A percentile compares a stretch with the other conserved stretches of the same genome.
Conservation (phyloP, 805 yeast genomes). For the Henningerozyma blattae region DNA sequence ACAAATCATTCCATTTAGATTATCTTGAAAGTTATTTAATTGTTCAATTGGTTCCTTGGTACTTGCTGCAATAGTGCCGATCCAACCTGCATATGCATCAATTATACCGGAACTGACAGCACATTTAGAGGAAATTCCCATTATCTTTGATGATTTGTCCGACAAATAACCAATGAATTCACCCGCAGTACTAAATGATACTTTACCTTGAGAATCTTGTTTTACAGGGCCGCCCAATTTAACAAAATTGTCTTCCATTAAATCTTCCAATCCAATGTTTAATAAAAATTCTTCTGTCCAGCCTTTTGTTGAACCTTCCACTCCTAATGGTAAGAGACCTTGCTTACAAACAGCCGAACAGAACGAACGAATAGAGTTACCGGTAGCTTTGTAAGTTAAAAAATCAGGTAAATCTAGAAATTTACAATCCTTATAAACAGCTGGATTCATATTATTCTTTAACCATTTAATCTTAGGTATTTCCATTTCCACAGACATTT, state of each 20-base stretch:
- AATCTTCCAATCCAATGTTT: conserved; percentile 60
- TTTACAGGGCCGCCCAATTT: conserved; percentile 74
- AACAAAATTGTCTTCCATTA: conserved; percentile 62
- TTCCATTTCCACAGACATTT: conserved; percentile 98
- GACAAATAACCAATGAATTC: conserved; percentile 71
- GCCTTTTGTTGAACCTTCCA: conserved; percentile 74
- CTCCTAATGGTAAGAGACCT: conserved; percentile 87
- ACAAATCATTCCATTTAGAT: conserved; percentile 33
- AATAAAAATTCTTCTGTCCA: conserved; percentile 78
- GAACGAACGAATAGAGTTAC: conserved; percentile 73
- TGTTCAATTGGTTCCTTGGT: conserved; percentile 30
- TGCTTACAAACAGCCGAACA: conserved; percentile 93
- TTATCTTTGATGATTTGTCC: conserved; percentile 56
- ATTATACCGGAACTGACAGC: conserved; percentile 92
- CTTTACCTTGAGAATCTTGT: conserved; percentile 26
- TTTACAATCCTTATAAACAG: conserved; percentile 45
- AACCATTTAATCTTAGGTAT: conserved; percentile 96
- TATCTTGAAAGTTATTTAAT: background rate
- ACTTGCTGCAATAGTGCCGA: conserved; percentile 93
- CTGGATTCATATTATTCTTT: conserved; percentile 66
- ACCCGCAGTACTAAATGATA: conserved; percentile 69
- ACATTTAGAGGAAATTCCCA: conserved; percentile 72
- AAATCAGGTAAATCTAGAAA: conserved; percentile 91
- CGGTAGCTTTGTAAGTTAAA: conserved; percentile 85
- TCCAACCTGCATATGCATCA: conserved; percentile 98